Evolutionary conservation across 2,329 filamentous ascomycete species (phyloP).

Genomic region (Claviceps digitariae): DNA sequence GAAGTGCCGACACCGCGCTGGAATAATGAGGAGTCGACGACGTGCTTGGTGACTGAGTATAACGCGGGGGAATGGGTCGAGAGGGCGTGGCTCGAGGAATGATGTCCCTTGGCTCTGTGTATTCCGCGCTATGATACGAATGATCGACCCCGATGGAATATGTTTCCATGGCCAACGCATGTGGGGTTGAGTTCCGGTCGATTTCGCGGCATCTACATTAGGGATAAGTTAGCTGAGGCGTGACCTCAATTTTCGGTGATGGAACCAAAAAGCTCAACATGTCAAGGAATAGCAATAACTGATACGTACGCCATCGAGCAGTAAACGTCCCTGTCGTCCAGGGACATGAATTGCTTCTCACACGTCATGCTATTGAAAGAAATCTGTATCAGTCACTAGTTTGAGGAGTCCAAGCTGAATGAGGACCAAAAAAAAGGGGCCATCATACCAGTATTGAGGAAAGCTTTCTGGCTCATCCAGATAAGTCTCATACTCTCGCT

Average conservation of each 20-base stretch:
- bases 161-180: conserved; percentile 6
- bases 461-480: conserved; percentile 50
- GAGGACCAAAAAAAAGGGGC: too few species aligned
- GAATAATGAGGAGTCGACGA: conserved; percentile 15
- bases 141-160: conserved; percentile 18
- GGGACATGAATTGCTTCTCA: conserved; percentile 50
- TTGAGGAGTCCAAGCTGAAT: too few species aligned
- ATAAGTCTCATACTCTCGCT: conserved; percentile 34
- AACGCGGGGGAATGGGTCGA: conserved; percentile 38
- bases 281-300: too few species aligned
- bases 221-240: not conserved
- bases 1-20: conserved; percentile 40
- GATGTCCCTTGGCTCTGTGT: conserved; percentile 45
- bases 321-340: conserved; percentile 44
- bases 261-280: too few species aligned
- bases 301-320: conserved; percentile 47
- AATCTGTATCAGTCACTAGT: not conserved
- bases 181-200: conserved; percentile 31
- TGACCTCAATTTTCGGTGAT: not conserved
- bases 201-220: conserved; percentile 35
- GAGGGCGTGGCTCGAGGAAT: conserved; percentile 51
- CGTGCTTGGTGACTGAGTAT: too few species aligned
- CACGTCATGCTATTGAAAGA: conserved; percentile 42
- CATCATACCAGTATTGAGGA: conserved; percentile 48
- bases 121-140: conserved; percentile 30